Evolutionary conservation across 106 monocot species (phyloP), one percentile per base, ranked within the genome.

Genomic region (Chionographis japonica): DNA sequence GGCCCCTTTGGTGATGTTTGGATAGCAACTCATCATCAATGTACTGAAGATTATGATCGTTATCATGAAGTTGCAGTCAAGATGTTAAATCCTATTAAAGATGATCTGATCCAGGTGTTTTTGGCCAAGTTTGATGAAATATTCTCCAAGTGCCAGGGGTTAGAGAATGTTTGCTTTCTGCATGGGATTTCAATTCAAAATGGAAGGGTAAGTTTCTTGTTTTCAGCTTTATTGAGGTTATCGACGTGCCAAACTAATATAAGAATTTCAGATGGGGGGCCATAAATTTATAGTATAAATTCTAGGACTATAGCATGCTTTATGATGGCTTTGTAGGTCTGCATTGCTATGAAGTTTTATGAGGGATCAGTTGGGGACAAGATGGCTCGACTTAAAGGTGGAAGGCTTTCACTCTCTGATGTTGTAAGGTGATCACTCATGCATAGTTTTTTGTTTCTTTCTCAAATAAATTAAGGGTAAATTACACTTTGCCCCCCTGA

Each of bases 1-100:
- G 95, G 95, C n/a, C 80, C 85, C 54, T 95, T 95, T 80, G 95
- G 95, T 71, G 95, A 95, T 92, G 85, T 92, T 56, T 95, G 95
- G 91, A 72, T 95, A 65, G 88, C 88, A 58, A 88, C 91, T 63
- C 88, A 75, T 68, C 88, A 91, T 62, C 72, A 75, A 12, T 71
- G 73, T 8, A 84, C 75, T 19, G 69, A 85, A 61, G 88, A 88
- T 70, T 81, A 91, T 81, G 86, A 83, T 59, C 85, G 79, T 9
- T 84, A 75, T 69, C 88, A 91, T 79, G 95, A 95, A 83, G 88
- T 90, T 53, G 90, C 94, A 37, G 72, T 90, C 58, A 95, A 95
- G 76, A 88, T 95, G 86, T 71, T 95, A 62, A 62, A 77, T 70
- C 77, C 85, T 38, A 56, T 95, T 19, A 91, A 88, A 71, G 95